A percentile compares a stretch with the other conserved stretches of the same genome.
phyloP scores from a whole-genome alignment of 768 basidiomycete species.

The Pisolithus marmoratus region DNA sequence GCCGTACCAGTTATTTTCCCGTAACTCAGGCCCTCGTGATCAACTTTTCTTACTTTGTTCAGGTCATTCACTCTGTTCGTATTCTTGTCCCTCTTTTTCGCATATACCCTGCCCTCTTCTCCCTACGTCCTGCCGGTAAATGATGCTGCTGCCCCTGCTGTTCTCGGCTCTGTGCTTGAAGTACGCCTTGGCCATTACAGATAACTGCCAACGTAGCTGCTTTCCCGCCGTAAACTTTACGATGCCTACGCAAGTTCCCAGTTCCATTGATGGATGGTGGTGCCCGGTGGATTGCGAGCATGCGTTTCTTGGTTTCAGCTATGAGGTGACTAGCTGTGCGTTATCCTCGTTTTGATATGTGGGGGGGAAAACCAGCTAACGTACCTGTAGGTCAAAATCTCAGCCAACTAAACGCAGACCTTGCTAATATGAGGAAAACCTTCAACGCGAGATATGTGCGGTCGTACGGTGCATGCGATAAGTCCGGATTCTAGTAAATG shows the following conservation, averaged over 20 bases:
- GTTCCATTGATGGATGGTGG: slow-evolving; percentile 52
- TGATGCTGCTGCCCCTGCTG: not conserved
- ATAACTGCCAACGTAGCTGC: slow-evolving; percentile 15
- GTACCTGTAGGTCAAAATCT: slow-evolving; percentile 44
- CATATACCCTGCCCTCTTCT: not conserved
- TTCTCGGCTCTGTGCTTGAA: not conserved
- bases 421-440: slow-evolving; percentile 49
- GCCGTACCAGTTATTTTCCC: too few relatives aligned
- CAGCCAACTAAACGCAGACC: slow-evolving; percentile 45
- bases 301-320: slow-evolving; percentile 73
- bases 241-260: slow-evolving; percentile 49
- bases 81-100: not conserved
- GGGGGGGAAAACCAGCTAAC: not conserved
- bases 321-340: slow-evolving; percentile 63
- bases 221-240: slow-evolving; percentile 41
- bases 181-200: not conserved
- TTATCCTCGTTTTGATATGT: not conserved
- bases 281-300: slow-evolving; percentile 60
- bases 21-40: too few relatives aligned
- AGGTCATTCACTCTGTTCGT: not conserved
- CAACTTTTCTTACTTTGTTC: too few relatives aligned
- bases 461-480: slow-evolving; percentile 38
- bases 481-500: slow-evolving; percentile 34
- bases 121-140: not conserved
- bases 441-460: slow-evolving; percentile 66